phyloP scores from a whole-genome alignment of 148 eudicot genomes.

The Heliamphora exappendiculata region DNA sequence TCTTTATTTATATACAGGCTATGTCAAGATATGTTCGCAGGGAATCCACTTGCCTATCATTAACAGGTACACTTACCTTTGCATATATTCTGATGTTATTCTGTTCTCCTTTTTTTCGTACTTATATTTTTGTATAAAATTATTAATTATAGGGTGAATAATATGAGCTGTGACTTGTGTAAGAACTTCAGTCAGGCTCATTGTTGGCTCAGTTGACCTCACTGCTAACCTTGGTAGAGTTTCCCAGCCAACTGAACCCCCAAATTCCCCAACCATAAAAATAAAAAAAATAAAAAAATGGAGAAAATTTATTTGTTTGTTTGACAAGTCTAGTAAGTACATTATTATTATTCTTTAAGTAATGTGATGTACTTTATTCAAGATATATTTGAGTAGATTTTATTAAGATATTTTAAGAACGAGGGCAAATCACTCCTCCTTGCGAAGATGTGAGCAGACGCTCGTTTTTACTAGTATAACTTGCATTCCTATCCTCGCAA shows the following conservation, averaged over 20 bases:
- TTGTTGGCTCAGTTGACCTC: neutral
- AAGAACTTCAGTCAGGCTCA: neutral
- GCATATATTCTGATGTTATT: neutral
- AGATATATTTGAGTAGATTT: too few species aligned
- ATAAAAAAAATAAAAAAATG: too few species aligned
- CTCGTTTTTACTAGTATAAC: too few species aligned
- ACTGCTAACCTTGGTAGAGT: neutral
- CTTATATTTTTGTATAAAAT: neutral
- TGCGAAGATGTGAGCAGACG: too few species aligned
- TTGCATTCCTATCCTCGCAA: too few species aligned
- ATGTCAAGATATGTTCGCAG: conserved; percentile 80
- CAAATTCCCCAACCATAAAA: neutral
- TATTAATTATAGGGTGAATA: neutral
- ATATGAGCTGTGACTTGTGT: neutral
- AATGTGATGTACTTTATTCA: too few species aligned
- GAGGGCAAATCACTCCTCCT: too few species aligned
- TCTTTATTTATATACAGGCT: conserved; percentile 41
- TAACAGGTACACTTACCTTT: conserved; percentile 51
- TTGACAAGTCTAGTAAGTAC: too few species aligned
- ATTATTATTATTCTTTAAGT: too few species aligned
- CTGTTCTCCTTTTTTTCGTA: neutral
- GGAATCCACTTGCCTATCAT: conserved; percentile 59
- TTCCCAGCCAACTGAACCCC: neutral
- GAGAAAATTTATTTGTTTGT: neutral
- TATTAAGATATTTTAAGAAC: too few species aligned